Percentiles rank a stretch among this genome's conserved stretches.
These are phyloP conservation scores for Claviceps pusilla DNA, from an alignment of 2,329 filamentous ascomycete genomes.

Conservation along the genomic window DNA sequence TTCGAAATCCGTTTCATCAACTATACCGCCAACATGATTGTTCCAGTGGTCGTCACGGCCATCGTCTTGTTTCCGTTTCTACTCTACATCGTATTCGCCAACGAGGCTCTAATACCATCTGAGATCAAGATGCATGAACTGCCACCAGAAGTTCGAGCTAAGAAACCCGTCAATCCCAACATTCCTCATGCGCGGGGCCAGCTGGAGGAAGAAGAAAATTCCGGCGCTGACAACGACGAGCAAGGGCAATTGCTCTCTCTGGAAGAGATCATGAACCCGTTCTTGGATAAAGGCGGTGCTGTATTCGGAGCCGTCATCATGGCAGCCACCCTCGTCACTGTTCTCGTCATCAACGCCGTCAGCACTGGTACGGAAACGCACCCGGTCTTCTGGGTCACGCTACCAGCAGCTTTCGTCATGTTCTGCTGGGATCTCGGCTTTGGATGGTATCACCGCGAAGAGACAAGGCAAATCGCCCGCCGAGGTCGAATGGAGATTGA, in stretches of 20 bases:
- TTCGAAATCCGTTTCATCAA: constrained; percentile 57
- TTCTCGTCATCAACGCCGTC: constrained; percentile 51
- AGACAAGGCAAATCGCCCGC: constrained; percentile 47
- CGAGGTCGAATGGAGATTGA: constrained; percentile 28
- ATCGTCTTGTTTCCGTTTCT: constrained; percentile 55
- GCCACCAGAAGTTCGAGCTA: constrained; percentile 37
- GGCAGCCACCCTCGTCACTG: constrained; percentile 48
- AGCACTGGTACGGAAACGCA: constrained; percentile 32
- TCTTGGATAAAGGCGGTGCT: constrained; percentile 51
- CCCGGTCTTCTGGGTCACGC: constrained; percentile 53
- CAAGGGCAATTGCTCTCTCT: constrained; percentile 43
- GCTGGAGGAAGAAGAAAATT: constrained; percentile 33
- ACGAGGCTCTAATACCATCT: constrained; percentile 46
- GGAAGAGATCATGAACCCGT: constrained; percentile 63
- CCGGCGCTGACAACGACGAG: constrained; percentile 28
- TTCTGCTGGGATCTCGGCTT: constrained; percentile 50
- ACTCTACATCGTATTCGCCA: constrained; percentile 52
- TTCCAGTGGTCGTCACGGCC: constrained; percentile 53
- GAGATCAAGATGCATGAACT: constrained; percentile 56
- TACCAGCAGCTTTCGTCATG: constrained; percentile 54
- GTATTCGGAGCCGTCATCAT: constrained; percentile 50
- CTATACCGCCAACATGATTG: constrained; percentile 66
- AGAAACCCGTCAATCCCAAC: constrained; percentile 54
- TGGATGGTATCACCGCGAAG: constrained; percentile 47
- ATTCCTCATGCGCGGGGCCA: constrained; percentile 49